Base-by-base conservation (phyloP, 2,329 filamentous ascomycete species). In the Zymoseptoria ardabiliae region DNA sequence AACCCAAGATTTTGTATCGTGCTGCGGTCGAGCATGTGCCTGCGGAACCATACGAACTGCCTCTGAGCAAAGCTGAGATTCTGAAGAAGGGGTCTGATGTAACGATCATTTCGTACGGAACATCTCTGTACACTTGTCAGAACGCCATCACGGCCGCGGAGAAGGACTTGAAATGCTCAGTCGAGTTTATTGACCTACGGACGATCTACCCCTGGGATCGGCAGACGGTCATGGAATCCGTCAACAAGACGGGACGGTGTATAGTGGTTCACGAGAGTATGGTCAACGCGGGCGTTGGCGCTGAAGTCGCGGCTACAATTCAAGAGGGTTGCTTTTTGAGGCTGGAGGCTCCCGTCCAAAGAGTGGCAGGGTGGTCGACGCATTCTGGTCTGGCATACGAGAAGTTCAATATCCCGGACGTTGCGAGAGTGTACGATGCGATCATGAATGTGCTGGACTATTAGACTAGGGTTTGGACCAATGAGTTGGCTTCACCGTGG, bases 141-240 rank as follows among this genome's bases (percentile, higher is more conserved):
- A 81, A 84, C 4, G 92, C 92, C 0, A 88, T 96, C 62, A 81
- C 85, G 61, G 86, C 85, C 21, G 88, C 89, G 4, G 85, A 91
- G 72, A 90, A 90, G 64, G 80, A 91, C 52, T 79, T 89, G 53
- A 90, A 88, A 6, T 82, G 92, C 57, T 88, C 83, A 4, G 82
- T 91, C 17, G 92, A 97, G 78, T 78, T 97, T 59, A 91, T 97
- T 61, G 92, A 97, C 71, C 76, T 97, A 59, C 82, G 91, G 58
- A 95, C 92, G 0, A 81, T 97, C 55, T 96, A 95, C 70, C 92
- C 92, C 0, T 97, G 92, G 92, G 92, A 97, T 72, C 85, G 90
- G 69, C 81, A 87, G 71, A 89, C 88, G 0, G 83, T 97, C 1
- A 79, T 96, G 61, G 78, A 87, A 56, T 96, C 91, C 64, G 92